Conservation (phyloP, 2,329 filamentous ascomycete genomes). For the Tolypocladium nubicola region DNA sequence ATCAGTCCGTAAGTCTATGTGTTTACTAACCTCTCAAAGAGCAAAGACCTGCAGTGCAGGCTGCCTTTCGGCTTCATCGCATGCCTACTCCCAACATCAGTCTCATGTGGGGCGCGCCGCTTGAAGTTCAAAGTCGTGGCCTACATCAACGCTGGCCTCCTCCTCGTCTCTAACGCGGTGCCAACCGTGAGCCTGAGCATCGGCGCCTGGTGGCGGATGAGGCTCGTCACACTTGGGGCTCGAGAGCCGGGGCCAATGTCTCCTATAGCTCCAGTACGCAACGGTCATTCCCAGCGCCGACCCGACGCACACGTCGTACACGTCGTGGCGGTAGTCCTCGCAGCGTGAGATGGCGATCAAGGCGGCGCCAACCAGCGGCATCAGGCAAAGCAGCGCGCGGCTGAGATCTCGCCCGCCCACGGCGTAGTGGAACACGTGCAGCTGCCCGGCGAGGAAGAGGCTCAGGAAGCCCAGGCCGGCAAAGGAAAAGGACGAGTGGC, state of each 20-base stretch:
- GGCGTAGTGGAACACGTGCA: slow-evolving; percentile 42
- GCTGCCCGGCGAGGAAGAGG: slow-evolving; percentile 58
- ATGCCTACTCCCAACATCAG: slow-evolving; percentile 9
- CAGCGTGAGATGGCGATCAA: slow-evolving; percentile 59
- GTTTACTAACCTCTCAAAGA: too few relatives aligned
- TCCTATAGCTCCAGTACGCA: slow-evolving; percentile 55
- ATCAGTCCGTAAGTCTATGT: background rate
- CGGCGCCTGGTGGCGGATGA: slow-evolving; percentile 35
- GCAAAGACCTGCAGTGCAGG: too few relatives aligned
- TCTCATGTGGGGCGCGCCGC: slow-evolving; percentile 12
- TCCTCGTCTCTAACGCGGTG: slow-evolving; percentile 43
- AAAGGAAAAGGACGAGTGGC: slow-evolving; percentile 72
- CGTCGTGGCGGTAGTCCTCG: slow-evolving; percentile 62
- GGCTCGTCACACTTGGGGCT: slow-evolving; percentile 46
- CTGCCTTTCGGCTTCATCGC: background rate
- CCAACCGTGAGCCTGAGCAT: slow-evolving; percentile 21
- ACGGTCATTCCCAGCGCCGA: slow-evolving; percentile 48
- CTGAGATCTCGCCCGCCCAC: slow-evolving; percentile 39
- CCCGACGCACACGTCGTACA: slow-evolving; percentile 57
- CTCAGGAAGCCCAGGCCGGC: slow-evolving; percentile 66
- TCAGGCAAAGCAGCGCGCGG: slow-evolving; percentile 44
- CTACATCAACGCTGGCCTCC: slow-evolving; percentile 31
- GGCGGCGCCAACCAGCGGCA: slow-evolving; percentile 50
- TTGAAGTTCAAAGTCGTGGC: slow-evolving; percentile 13
- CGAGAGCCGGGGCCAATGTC: slow-evolving; percentile 49